Conservation (phyloP, 2,329 filamentous ascomycete species). For the Colletotrichum sp. region DNA sequence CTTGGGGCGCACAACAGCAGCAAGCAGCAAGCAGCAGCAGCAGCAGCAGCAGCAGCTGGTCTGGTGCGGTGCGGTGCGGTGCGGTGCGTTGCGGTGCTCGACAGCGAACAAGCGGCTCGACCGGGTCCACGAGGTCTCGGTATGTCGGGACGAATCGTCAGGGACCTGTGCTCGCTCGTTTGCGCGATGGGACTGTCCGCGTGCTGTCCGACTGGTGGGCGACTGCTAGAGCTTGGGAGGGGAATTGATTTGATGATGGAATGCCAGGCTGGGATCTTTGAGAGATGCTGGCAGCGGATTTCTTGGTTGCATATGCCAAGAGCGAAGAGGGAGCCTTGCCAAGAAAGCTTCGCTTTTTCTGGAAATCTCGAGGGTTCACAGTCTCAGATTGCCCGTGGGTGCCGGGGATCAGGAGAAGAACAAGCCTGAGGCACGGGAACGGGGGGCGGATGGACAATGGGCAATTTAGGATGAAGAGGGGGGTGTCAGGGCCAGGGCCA, state of each 20-base stretch:
- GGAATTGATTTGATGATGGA: slow-evolving; percentile 22
- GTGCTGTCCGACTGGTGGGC: background rate
- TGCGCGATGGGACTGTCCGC: background rate
- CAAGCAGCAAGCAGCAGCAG: background rate
- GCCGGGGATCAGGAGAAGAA: slow-evolving; percentile 14
- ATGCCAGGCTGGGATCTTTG: slow-evolving; percentile 20
- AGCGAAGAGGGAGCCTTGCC: slow-evolving; percentile 24
- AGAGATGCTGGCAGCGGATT: slow-evolving; percentile 22
- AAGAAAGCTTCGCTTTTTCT: slow-evolving; percentile 27
- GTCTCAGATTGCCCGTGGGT: slow-evolving; percentile 23
- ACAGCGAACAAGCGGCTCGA: slow-evolving; percentile 6
- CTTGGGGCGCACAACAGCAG: background rate
- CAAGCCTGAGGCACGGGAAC: slow-evolving; percentile 7
- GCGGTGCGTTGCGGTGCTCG: background rate
- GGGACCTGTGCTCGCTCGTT: slow-evolving; percentile 13
- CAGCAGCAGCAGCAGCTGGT: background rate
- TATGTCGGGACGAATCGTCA: slow-evolving; percentile 10
- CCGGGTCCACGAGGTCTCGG: slow-evolving; percentile 19
- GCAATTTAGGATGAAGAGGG: background rate
- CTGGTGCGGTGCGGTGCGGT: background rate
- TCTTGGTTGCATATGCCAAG: slow-evolving; percentile 27
- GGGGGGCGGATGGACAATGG: background rate
- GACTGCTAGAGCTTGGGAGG: background rate
- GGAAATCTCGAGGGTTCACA: slow-evolving; percentile 22
- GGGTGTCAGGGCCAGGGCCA: background rate